Percentiles rank a stretch among this genome's conserved stretches.
Evolutionary conservation across 805 yeast species (phyloP).

Genomic region (Zygotorulaspora sp.): DNA sequence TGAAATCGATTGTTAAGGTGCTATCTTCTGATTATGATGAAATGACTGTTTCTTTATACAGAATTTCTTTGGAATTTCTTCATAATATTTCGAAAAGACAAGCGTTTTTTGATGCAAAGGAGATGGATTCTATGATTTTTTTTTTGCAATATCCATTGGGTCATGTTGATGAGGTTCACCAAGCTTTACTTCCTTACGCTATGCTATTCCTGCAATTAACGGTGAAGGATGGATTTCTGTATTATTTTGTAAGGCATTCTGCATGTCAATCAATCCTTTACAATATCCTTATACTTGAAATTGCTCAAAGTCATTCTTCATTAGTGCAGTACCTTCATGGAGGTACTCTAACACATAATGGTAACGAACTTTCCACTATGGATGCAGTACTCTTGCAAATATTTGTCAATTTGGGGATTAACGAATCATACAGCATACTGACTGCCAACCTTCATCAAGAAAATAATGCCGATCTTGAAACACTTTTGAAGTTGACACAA

Average conservation of each 20-base stretch:
- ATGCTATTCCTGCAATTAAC: slow-evolving; percentile 23
- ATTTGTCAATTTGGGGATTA: slow-evolving; percentile 29
- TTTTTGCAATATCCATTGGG: slow-evolving; percentile 24
- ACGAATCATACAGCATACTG: slow-evolving; percentile 37
- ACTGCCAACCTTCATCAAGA: slow-evolving; percentile 16
- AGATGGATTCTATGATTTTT: slow-evolving; percentile 16
- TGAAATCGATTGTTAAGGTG: slow-evolving; percentile 12
- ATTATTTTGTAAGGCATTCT: slow-evolving; percentile 22
- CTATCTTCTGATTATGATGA: slow-evolving; percentile 16
- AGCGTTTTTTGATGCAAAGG: slow-evolving; percentile 18
- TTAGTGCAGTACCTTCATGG: slow-evolving; percentile 9
- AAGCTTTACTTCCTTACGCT: slow-evolving; percentile 18
- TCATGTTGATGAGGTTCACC: slow-evolving; percentile 9
- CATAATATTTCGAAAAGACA: slow-evolving; percentile 24
- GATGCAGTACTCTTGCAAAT: slow-evolving; percentile 27
- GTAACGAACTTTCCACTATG: slow-evolving; percentile 14
- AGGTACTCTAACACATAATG: background rate
- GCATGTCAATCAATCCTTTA: slow-evolving; percentile 16
- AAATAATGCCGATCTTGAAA: slow-evolving; percentile 11
- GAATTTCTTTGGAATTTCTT: slow-evolving; percentile 18
- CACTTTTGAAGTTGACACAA: slow-evolving; percentile 30
- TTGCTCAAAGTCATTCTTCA: slow-evolving; percentile 16
- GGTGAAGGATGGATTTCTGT: slow-evolving; percentile 26
- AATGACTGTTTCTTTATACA: slow-evolving; percentile 22
- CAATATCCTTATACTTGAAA: slow-evolving; percentile 17